Evolutionary conservation across 2,329 filamentous ascomycete genomes (phyloP), one percentile per base, ranked within the genome.

Genomic region (Kalaharituber pfeilii): DNA sequence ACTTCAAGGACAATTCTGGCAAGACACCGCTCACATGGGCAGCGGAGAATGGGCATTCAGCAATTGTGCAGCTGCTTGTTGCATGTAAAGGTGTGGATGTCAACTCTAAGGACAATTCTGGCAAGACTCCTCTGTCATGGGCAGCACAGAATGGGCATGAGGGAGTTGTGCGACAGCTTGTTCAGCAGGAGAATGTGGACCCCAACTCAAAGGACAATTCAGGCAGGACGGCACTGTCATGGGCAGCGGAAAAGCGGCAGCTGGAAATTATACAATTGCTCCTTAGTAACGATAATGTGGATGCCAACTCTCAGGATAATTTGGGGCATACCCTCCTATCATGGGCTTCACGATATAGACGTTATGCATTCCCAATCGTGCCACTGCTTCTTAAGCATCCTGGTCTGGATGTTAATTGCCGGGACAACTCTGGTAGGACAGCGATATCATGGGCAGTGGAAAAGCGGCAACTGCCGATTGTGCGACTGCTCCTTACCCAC

Each of bases 31-130:
- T 18, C 26, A 65, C 59, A 54, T 56, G 53, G 51, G 53, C 42
- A 25, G 52, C 56, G 49, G 57, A 53, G 20, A 60, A 54, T 25
- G 64, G 54, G 42, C 62, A 60, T 15, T 54, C 63, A 42, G 59
- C 60, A 44, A 60, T 63, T 33, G 64, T 54, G 58, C 20, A 54
- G 53, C 7, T n/a, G n/a, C n/a, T n/a, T n/a, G n/a, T n/a, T n/a
- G n/a, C n/a, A n/a, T n/a, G n/a, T n/a, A n/a, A n/a, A n/a, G n/a
- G n/a, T n/a, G n/a, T n/a, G n/a, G n/a, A n/a, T n/a, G n/a, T n/a
- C n/a, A n/a, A n/a, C n/a, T n/a, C n/a, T n/a, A n/a, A n/a, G n/a
- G n/a, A n/a, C n/a, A n/a, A n/a, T n/a, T n/a, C n/a, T n/a, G n/a
- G n/a, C n/a, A n/a, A n/a, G n/a, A n/a, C n/a, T n/a, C n/a, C n/a